Evolutionary conservation across 2,329 filamentous ascomycete species (phyloP).

Genomic region (Pseudocercospora eumusae): DNA sequence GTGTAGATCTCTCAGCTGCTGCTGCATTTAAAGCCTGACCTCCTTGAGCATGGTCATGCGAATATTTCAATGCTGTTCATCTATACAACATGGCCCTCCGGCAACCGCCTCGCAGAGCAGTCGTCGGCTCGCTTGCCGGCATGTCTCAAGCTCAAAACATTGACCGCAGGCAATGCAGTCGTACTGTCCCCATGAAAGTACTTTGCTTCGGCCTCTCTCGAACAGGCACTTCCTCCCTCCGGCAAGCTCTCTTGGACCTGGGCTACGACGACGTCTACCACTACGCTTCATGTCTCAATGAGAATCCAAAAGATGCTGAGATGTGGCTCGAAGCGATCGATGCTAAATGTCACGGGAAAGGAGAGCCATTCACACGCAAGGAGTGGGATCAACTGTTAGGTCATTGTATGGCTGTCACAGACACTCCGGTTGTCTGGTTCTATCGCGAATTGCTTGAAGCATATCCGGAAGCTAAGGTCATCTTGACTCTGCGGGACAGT

Average conservation of each 20-base stretch:
- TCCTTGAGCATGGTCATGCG: too few species aligned
- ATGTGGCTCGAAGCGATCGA: constrained; percentile 32
- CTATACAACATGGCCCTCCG: neutral
- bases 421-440: constrained; percentile 40
- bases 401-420: constrained; percentile 38
- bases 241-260: constrained; percentile 58
- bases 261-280: constrained; percentile 67
- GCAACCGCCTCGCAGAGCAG: constrained; percentile 5
- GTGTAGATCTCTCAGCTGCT: too few species aligned
- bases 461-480: constrained; percentile 44
- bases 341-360: constrained; percentile 12
- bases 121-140: constrained; percentile 18
- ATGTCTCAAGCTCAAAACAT: constrained; percentile 17
- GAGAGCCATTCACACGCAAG: constrained; percentile 16
- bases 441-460: constrained; percentile 39
- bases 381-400: constrained; percentile 41
- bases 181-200: constrained; percentile 61
- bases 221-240: constrained; percentile 61
- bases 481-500: constrained; percentile 37
- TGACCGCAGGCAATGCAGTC: constrained; percentile 21
- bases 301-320: constrained; percentile 27
- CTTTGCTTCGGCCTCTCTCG: constrained; percentile 65
- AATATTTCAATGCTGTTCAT: too few species aligned
- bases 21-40: too few species aligned
- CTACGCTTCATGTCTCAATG: constrained; percentile 53